Conservation (phyloP, 2,329 filamentous ascomycete genomes). For the Alternaria sp. region DNA sequence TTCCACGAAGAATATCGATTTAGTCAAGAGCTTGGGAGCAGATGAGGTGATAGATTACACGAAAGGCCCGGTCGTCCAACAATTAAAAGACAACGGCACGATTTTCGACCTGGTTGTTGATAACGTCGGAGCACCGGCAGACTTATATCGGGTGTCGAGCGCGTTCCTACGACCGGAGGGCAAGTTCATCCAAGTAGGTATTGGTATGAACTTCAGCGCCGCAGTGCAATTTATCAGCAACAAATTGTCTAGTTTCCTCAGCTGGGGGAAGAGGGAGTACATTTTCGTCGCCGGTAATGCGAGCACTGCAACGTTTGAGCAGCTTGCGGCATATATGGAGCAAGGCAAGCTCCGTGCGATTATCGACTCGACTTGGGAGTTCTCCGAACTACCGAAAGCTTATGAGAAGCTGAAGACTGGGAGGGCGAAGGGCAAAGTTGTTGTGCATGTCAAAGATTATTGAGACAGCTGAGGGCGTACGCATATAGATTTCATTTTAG, state of each 20-base stretch:
- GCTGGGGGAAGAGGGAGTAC: neutral
- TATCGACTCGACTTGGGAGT: constrained; percentile 63
- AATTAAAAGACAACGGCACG: constrained; percentile 55
- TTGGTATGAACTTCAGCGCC: neutral
- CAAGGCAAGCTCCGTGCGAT: constrained; percentile 65
- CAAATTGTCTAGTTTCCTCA: neutral
- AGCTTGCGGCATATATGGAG: constrained; percentile 63
- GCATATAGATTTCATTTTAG: neutral
- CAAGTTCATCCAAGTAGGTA: constrained; percentile 13
- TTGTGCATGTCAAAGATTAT: constrained; percentile 44
- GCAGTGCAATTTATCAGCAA: neutral
- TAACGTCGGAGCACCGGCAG: constrained; percentile 58
- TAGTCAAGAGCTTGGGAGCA: constrained; percentile 66
- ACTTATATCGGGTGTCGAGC: constrained; percentile 15
- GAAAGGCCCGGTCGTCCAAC: constrained; percentile 55
- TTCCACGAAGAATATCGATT: constrained; percentile 62
- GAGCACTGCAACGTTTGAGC: constrained; percentile 22
- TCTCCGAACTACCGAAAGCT: constrained; percentile 64
- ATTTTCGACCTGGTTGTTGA: constrained; percentile 65
- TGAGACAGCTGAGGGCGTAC: neutral
- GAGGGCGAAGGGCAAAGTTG: constrained; percentile 65
- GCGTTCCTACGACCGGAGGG: constrained; percentile 16
- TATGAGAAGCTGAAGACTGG: constrained; percentile 65
- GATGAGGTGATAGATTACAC: constrained; percentile 69
- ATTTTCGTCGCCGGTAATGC: constrained; percentile 41